Evolutionary conservation across 2,329 filamentous ascomycete species (phyloP).

Genomic region (Aureobasidium sp.): DNA sequence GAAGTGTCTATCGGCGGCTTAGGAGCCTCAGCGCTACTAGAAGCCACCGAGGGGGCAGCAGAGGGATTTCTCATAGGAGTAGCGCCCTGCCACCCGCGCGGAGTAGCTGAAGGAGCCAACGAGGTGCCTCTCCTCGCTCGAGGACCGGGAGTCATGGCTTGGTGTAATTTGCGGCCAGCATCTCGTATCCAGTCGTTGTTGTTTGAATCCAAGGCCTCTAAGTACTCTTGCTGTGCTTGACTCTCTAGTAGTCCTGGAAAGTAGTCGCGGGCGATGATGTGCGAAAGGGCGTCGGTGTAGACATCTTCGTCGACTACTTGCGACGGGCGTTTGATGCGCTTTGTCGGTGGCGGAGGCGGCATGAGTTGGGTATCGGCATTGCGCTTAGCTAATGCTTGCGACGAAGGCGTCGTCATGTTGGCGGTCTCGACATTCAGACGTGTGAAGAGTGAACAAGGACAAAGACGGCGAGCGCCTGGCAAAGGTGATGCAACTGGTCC

Average conservation of each 20-base stretch:
- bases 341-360: constrained; percentile 75
- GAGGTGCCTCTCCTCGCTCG: constrained; percentile 30
- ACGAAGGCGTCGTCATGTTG: constrained; percentile 6
- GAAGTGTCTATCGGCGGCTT: constrained; percentile 53
- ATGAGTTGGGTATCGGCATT: constrained; percentile 61
- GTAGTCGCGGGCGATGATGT: constrained; percentile 94
- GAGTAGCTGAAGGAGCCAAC: constrained; percentile 41
- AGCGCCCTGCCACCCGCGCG: constrained; percentile 56
- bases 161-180: constrained; percentile 53
- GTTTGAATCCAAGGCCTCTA: constrained; percentile 81
- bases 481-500: background rate
- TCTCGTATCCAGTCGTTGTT: constrained; percentile 79
- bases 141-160: constrained; percentile 74
- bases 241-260: constrained; percentile 85
- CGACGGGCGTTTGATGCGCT: constrained; percentile 84
- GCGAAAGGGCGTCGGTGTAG: constrained; percentile 81
- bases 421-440: background rate
- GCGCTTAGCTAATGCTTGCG: constrained; percentile 55
- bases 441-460: background rate
- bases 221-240: constrained; percentile 81
- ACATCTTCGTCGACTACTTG: constrained; percentile 87
- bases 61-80: constrained; percentile 46
- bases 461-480: background rate
- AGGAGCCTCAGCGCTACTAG: constrained; percentile 27
- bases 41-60: constrained; percentile 42